Evolutionary conservation across 163 green algal species (phyloP).

Genomic region (Smithsoniella earleae): DNA sequence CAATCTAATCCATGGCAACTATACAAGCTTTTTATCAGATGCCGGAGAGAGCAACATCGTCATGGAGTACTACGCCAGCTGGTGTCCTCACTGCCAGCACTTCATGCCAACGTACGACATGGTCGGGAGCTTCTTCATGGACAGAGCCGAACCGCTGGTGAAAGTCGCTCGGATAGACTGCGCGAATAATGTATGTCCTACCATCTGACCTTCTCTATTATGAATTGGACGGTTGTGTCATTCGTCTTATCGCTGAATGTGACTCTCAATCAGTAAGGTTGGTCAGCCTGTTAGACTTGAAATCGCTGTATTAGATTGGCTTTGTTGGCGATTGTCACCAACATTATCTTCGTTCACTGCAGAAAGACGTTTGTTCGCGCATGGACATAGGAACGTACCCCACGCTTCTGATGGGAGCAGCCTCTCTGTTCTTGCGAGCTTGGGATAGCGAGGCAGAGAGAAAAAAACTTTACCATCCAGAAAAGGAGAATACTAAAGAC

Average conservation of each 20-base stretch:
- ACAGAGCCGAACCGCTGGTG: background rate
- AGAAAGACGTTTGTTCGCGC: background rate
- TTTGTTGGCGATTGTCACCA: too few species aligned
- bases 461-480: background rate
- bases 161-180: conserved; percentile 1
- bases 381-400: conserved; percentile 15
- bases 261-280: too few species aligned
- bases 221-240: background rate
- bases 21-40: too few species aligned
- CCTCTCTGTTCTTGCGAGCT: too few species aligned
- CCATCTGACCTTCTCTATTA: background rate
- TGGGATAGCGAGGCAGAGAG: too few species aligned
- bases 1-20: too few species aligned
- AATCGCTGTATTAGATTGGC: too few species aligned
- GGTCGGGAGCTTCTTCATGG: background rate
- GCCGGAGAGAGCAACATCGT: background rate
- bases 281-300: too few species aligned
- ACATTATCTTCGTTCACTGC: background rate
- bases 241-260: too few species aligned
- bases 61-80: conserved; percentile 20
- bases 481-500: background rate
- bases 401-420: background rate
- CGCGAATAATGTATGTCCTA: background rate
- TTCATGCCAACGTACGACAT: conserved; percentile 18
- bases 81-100: conserved; percentile 9